Base-by-base conservation (phyloP, 768 basidiomycete genomes). In the Macrolepiota fuliginosa region DNA sequence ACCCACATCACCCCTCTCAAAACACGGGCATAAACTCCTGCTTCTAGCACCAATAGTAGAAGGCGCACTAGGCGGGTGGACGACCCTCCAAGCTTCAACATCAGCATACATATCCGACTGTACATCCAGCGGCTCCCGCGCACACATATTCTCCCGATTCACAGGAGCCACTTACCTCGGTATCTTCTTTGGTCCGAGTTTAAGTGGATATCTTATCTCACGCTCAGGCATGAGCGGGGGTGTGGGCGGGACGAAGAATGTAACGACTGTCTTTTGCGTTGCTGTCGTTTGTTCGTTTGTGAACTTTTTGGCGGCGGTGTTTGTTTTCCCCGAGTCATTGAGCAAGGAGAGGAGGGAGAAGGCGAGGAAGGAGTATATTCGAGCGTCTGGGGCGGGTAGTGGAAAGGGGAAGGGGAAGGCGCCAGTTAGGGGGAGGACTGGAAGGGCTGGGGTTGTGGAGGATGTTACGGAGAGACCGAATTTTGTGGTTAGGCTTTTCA, bases 31-130 rank as follows among this genome's bases (percentile, higher is more conserved):
- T 67, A 86, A 85, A 60, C 76, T 95, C 25, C 80, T 97, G 19
- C 74, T 96, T 27, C 63, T 96, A 53, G 90, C 94, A 1, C 92
- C 96, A 0, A 71, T 90, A 39, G 76, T 93, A 19, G 95, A 97
- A 69, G 95, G 95, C 17, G 73, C 88, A 15, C 78, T 94, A 2
- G 94, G 94, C 13, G 92, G 94, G 27, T 91, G 88, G 84, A 84
- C 89, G 6, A 88, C 92, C 0, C 74, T 95, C 9, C 84, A 87
- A 58, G 84, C 88, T 3, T 87, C 89, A 0, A 86, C 86, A n/a
- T 85, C 89, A 13, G 91, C 94, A 3, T 94, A 93, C 67, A 78
- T 94, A 55, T 88, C 89, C 37, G 92, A 94, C 67, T 92, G 91
- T 69, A 94, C 92, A 2, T 89, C 89, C n/a, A 79, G 85, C 47